phyloP scores from a whole-genome alignment of 1,139 yeast genomes.

The Candida buenavistaensis region DNA sequence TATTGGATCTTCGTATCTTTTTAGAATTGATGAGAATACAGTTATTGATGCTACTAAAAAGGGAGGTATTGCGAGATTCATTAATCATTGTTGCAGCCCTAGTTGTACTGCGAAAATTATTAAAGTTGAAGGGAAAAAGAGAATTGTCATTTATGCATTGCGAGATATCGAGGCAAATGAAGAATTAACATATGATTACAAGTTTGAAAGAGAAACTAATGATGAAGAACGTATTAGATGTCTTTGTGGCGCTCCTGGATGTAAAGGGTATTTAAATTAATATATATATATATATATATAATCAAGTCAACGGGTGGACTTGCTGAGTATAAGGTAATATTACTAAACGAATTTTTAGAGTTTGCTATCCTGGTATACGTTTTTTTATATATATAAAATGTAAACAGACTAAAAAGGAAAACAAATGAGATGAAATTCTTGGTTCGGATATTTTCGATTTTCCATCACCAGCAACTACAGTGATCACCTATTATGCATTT shows the following conservation, averaged over 20 bases:
- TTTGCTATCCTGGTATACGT: too few species aligned
- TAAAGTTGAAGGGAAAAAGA: slow-evolving; percentile 88
- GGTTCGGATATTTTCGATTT: background rate
- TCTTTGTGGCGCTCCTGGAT: slow-evolving; percentile 90
- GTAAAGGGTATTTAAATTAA: slow-evolving; percentile 87
- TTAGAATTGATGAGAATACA: slow-evolving; percentile 89
- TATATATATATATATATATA: background rate
- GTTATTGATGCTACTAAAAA: slow-evolving; percentile 97
- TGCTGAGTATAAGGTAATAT: too few species aligned
- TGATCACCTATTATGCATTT: too few species aligned
- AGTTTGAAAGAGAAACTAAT: slow-evolving; percentile 88
- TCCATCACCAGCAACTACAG: too few species aligned
- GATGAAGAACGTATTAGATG: slow-evolving; percentile 90
- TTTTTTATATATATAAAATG: too few species aligned
- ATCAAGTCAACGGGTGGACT: too few species aligned
- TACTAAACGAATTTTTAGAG: too few species aligned
- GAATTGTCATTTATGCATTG: slow-evolving; percentile 93
- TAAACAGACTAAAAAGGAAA: slow-evolving; percentile 5
- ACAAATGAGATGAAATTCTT: slow-evolving; percentile 2
- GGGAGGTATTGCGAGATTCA: slow-evolving; percentile 95
- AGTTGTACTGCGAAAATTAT: slow-evolving; percentile 97
- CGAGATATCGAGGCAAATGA: slow-evolving; percentile 88
- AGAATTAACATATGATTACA: slow-evolving; percentile 92
- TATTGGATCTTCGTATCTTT: slow-evolving; percentile 90
- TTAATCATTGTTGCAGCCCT: slow-evolving; percentile 96